Conservation (phyloP, 768 basidiomycete species). For the Thelephora aurantiotincta region DNA sequence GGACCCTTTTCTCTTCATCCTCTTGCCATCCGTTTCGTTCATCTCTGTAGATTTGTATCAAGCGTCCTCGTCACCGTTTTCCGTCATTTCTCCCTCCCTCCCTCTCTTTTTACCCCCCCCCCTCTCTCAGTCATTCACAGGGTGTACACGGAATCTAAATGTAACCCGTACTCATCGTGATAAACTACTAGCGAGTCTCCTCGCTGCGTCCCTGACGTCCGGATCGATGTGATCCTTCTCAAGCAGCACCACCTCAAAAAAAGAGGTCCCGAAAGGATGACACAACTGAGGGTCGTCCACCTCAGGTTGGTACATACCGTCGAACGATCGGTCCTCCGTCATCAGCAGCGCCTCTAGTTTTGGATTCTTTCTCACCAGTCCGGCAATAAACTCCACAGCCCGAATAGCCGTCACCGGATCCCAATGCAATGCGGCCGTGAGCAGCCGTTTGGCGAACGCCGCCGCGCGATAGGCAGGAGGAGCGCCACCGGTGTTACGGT, state of each 20-base stretch:
- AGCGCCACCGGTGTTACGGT: conserved; percentile 38
- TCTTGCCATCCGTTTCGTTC: conserved; percentile 3
- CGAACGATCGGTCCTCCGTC: conserved; percentile 72
- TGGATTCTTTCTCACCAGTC: conserved; percentile 61
- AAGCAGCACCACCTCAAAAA: conserved; percentile 73
- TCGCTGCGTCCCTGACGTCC: conserved; percentile 53
- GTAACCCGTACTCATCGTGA: conserved; percentile 15
- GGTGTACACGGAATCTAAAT: too few species aligned
- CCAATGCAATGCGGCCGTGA: conserved; percentile 73
- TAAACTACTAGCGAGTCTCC: conserved; percentile 33
- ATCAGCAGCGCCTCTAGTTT: conserved; percentile 75
- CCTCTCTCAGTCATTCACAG: not conserved
- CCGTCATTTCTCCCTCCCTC: conserved; percentile 1
- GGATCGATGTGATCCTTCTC: conserved; percentile 48
- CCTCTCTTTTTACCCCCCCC: not conserved
- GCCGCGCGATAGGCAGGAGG: conserved; percentile 66
- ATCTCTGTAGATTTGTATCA: not conserved
- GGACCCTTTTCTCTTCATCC: too few species aligned
- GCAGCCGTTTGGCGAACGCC: conserved; percentile 88
- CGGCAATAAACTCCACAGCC: conserved; percentile 58
- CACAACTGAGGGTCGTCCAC: conserved; percentile 81
- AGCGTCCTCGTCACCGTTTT: conserved; percentile 1
- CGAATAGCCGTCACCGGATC: conserved; percentile 50
- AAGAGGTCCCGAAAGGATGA: conserved; percentile 70
- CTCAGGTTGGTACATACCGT: conserved; percentile 77